These are phyloP conservation scores for Podospora australis DNA, from an alignment of 495 filamentous ascomycete genomes.

Conservation along the genomic window DNA sequence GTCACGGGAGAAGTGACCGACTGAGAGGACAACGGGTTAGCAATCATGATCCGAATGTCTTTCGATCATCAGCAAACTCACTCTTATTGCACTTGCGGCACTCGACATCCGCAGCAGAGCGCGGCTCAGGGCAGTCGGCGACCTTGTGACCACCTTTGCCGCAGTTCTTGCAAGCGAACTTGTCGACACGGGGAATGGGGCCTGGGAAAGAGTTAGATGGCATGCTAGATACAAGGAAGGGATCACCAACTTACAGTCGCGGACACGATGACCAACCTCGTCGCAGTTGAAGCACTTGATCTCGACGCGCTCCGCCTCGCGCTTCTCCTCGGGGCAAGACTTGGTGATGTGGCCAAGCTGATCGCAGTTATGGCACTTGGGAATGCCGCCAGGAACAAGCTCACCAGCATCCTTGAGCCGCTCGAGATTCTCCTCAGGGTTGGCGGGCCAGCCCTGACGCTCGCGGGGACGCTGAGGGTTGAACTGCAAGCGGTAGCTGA, in stretches of 20 bases:
- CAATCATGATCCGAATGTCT: conserved; percentile 2
- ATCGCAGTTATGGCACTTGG: conserved; percentile 64
- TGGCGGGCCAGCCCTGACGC: conserved; percentile 56
- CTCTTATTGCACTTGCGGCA: conserved; percentile 72
- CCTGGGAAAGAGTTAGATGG: conserved; percentile 32
- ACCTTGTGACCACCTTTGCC: conserved; percentile 40
- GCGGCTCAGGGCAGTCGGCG: conserved; percentile 53
- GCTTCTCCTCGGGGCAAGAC: conserved; percentile 57
- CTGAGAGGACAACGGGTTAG: conserved; percentile 32
- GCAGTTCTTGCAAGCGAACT: conserved; percentile 77
- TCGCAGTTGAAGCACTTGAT: conserved; percentile 75
- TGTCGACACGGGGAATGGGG: conserved; percentile 46
- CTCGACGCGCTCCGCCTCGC: conserved; percentile 36
- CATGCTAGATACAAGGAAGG: conserved; percentile 11
- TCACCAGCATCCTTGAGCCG: conserved; percentile 70
- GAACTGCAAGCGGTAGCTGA: conserved; percentile 58
- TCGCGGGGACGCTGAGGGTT: conserved; percentile 60
- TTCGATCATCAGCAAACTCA: conserved; percentile 24
- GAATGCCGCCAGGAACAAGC: conserved; percentile 56
- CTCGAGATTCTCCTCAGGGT: conserved; percentile 61
- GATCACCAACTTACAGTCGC: conserved; percentile 54
- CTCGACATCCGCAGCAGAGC: conserved; percentile 65
- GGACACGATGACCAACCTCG: conserved; percentile 58
- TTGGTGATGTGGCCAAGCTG: conserved; percentile 69
- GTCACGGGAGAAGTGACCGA: conserved; percentile 77